Evolutionary conservation across 2,329 filamentous ascomycete genomes (phyloP).

Genomic region (Didymellaceae sp.): DNA sequence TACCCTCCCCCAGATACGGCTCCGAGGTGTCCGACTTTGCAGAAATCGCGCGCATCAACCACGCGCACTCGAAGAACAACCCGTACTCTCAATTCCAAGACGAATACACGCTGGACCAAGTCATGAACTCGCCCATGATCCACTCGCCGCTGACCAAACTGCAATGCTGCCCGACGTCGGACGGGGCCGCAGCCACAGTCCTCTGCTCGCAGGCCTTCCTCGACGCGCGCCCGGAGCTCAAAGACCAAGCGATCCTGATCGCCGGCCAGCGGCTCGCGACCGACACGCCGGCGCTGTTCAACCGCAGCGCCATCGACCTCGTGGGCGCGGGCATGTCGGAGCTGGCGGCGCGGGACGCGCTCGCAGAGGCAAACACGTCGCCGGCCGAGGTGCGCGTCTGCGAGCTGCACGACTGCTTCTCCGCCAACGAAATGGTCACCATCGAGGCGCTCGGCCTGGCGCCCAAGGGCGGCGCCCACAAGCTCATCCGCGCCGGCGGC

Average conservation of each 20-base stretch:
- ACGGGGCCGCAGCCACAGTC: constrained; percentile 87
- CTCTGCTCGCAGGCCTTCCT: constrained; percentile 90
- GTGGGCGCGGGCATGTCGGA: constrained; percentile 87
- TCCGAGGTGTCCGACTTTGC: constrained; percentile 87
- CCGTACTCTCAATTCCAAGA: constrained; percentile 98
- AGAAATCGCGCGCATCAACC: constrained; percentile 92
- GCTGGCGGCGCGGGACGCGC: constrained; percentile 71
- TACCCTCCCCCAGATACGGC: constrained; percentile 73
- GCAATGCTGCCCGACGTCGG: constrained; percentile 97
- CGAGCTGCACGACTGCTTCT: constrained; percentile 97
- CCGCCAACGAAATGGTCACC: constrained; percentile 88
- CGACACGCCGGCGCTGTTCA: constrained; percentile 81
- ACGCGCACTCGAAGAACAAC: constrained; percentile 88
- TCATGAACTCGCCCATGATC: constrained; percentile 78
- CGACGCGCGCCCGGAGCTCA: constrained; percentile 80
- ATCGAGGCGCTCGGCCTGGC: constrained; percentile 84
- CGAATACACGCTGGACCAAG: constrained; percentile 85
- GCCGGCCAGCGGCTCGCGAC: constrained; percentile 89
- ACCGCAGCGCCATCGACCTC: constrained; percentile 80
- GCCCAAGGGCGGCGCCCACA: constrained; percentile 83
- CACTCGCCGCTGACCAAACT: constrained; percentile 90
- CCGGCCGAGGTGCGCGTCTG: constrained; percentile 78
- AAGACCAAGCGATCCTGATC: constrained; percentile 82
- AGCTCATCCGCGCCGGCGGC: constrained; percentile 83
- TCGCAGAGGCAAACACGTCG: constrained; percentile 72